Evolutionary conservation across 257 asterid species (phyloP).

Genomic region (Nicotiana tomentosiformis): DNA sequence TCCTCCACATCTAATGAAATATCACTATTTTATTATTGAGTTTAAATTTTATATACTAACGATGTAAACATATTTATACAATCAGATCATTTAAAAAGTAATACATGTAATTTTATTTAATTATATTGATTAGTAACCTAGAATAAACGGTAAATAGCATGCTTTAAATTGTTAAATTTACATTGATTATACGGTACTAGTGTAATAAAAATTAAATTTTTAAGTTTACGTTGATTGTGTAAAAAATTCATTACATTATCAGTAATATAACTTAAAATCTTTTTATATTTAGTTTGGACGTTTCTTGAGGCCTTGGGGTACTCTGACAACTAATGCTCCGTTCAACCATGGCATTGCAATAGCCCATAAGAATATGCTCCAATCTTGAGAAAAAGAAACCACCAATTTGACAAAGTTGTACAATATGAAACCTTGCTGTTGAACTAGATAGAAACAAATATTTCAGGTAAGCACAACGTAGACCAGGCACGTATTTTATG

Average conservation of each 20-base stretch:
- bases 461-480: background rate
- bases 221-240: background rate
- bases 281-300: too few species aligned
- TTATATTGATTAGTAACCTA: background rate
- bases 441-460: background rate
- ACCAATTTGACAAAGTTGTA: background rate
- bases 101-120: background rate
- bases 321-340: too few species aligned
- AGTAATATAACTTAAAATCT: background rate
- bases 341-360: too few species aligned
- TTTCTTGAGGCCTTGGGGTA: too few species aligned
- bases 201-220: too few species aligned
- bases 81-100: accelerated
- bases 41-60: background rate
- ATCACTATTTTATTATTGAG: too few species aligned
- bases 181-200: background rate
- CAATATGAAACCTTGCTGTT: background rate
- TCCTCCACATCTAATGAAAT: too few species aligned
- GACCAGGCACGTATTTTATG: background rate
- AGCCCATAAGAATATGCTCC: background rate
- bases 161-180: background rate
- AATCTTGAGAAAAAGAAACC: background rate
- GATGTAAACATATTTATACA: too few species aligned
- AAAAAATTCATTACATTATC: background rate
- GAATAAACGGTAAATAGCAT: background rate